Percentiles rank a stretch among this genome's conserved stretches.
These are phyloP conservation scores for Nakazawaea ambrosiae DNA, from an alignment of 805 yeast genomes.

Conservation along the genomic window DNA sequence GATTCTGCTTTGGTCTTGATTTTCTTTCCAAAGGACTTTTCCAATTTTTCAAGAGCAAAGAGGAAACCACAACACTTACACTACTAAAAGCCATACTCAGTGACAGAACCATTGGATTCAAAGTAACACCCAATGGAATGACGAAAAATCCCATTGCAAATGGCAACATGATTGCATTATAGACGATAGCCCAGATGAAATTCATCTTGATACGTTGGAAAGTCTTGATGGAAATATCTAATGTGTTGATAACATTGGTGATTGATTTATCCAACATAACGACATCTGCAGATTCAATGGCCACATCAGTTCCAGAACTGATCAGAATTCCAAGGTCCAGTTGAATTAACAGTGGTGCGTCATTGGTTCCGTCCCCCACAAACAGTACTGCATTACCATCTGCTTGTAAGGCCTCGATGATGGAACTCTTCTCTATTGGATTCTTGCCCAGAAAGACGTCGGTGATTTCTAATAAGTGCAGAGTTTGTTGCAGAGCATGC, in stretches of 20 bases:
- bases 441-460: conserved; percentile 70
- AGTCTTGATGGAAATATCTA: conserved; percentile 64
- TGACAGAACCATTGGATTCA: conserved; percentile 88
- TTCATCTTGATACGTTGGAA: conserved; percentile 72
- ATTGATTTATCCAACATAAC: conserved; percentile 44
- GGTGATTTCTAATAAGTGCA: conserved; percentile 37
- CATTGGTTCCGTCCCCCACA: conserved; percentile 97
- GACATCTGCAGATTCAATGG: conserved; percentile 93
- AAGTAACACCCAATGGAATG: conserved; percentile 63
- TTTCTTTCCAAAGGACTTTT: conserved; percentile 19
- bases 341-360: conserved; percentile 89
- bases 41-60: conserved; percentile 69
- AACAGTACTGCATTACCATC: conserved; percentile 53
- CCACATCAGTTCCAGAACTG: conserved; percentile 91
- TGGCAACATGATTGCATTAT: conserved; percentile 82
- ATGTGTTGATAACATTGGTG: conserved; percentile 33
- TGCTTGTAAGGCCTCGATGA: conserved; percentile 51
- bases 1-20: no score
- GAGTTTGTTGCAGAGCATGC: neutral
- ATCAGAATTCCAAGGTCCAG: conserved; percentile 90
- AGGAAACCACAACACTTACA: conserved; percentile 78
- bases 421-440: conserved; percentile 69
- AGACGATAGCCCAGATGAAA: conserved; percentile 80
- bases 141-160: conserved; percentile 89
- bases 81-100: conserved; percentile 92